Percentiles rank a stretch among this genome's conserved stretches.
phyloP scores from a whole-genome alignment of 148 eudicot species.

The Mesembryanthemum crystallinum region DNA sequence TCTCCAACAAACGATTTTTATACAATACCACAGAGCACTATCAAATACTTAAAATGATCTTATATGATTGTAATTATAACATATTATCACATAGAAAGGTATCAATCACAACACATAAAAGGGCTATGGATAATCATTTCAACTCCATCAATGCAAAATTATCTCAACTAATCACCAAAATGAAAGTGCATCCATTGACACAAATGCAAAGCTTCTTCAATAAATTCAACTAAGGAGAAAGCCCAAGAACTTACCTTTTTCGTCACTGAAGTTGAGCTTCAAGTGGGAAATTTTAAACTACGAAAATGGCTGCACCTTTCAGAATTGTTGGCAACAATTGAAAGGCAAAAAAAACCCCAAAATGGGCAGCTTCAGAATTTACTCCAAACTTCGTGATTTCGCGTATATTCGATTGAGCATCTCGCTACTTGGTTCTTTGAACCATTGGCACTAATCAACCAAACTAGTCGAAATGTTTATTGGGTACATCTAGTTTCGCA shows the following conservation, averaged over 20 bases:
- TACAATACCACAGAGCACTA: too few species aligned
- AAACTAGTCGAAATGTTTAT: neutral
- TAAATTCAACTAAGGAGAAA: too few species aligned
- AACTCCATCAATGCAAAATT: too few species aligned
- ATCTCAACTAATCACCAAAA: too few species aligned
- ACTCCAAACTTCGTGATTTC: neutral
- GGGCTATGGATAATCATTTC: neutral
- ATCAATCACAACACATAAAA: neutral
- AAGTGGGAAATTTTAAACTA: slow-evolving; percentile 13
- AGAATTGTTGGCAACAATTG: neutral
- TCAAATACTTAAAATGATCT: neutral
- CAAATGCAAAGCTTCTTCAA: too few species aligned
- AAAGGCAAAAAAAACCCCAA: neutral
- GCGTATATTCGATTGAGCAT: neutral
- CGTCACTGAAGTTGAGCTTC: neutral
- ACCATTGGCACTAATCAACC: neutral
- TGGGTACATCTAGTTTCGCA: too few species aligned
- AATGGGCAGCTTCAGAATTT: neutral
- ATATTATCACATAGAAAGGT: neutral
- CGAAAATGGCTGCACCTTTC: neutral
- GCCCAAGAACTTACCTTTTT: neutral
- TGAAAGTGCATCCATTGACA: too few species aligned
- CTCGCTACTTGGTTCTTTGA: neutral
- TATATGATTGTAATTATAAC: neutral
- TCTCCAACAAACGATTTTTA: neutral